Evolutionary conservation across 495 filamentous ascomycete genomes (phyloP).

Genomic region (Daldinia vernicosa): DNA sequence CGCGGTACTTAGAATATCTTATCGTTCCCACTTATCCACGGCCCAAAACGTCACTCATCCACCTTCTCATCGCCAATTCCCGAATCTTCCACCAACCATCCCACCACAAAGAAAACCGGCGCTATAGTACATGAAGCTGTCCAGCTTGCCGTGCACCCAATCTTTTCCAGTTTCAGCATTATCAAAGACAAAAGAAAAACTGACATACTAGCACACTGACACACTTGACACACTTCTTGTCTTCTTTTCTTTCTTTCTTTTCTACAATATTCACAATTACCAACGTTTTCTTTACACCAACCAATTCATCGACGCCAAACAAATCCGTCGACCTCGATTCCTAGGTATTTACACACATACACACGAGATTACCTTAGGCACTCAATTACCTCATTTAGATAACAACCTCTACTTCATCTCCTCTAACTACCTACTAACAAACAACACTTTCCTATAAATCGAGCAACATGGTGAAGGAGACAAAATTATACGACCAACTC

Average conservation of each 20-base stretch:
- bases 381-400: neutral
- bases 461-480: slow-evolving; percentile 81
- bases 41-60: slow-evolving; percentile 37
- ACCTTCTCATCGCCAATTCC: slow-evolving; percentile 39
- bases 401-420: neutral
- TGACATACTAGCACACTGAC: slow-evolving; percentile 2
- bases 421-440: slow-evolving; percentile 6
- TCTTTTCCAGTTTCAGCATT: neutral
- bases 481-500: slow-evolving; percentile 83
- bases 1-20: neutral
- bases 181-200: neutral
- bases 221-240: slow-evolving; percentile 16
- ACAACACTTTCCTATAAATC: slow-evolving; percentile 1
- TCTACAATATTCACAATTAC: neutral
- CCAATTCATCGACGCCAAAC: slow-evolving; percentile 2
- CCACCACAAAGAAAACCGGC: slow-evolving; percentile 36
- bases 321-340: slow-evolving; percentile 10
- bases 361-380: neutral
- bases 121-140: slow-evolving; percentile 28
- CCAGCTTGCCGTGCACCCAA: neutral
- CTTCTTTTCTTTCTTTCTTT: slow-evolving; percentile 21
- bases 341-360: neutral
- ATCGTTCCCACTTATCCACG: slow-evolving; percentile 24
- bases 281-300: slow-evolving; percentile 1
- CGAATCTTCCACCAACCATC: slow-evolving; percentile 43